phyloP scores from a whole-genome alignment of 257 asterid genomes.

The Striga asiatica region DNA sequence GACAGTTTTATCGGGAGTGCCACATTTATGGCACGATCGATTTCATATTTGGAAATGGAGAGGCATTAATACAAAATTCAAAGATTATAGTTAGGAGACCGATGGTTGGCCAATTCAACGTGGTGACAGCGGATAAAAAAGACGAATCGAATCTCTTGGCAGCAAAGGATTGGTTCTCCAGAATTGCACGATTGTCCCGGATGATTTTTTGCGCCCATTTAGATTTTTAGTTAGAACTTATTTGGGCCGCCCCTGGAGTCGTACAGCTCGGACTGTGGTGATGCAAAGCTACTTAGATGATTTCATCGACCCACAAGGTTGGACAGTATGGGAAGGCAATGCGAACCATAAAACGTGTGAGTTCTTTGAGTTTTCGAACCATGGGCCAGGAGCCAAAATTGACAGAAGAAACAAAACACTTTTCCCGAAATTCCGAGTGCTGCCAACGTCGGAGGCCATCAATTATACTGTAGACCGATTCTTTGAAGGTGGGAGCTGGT shows the following conservation, averaged over 20 bases:
- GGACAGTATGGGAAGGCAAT: too few species aligned
- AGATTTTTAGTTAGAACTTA: slow-evolving; percentile 26
- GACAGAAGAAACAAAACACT: too few species aligned
- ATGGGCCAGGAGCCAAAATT: too few species aligned
- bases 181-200: slow-evolving; percentile 53
- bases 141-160: neutral
- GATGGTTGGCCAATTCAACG: slow-evolving; percentile 28
- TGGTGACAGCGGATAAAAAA: slow-evolving; percentile 59
- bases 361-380: too few species aligned
- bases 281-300: too few species aligned
- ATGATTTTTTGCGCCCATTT: slow-evolving; percentile 7
- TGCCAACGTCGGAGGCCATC: too few species aligned
- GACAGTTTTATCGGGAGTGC: slow-evolving; percentile 63
- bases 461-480: too few species aligned
- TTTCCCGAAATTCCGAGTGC: too few species aligned
- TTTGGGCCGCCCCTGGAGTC: slow-evolving; percentile 58
- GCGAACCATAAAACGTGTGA: too few species aligned
- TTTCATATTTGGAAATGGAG: slow-evolving; percentile 66
- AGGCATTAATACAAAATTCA: slow-evolving; percentile 44
- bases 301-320: too few species aligned
- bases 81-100: slow-evolving; percentile 42
- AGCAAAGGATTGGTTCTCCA: slow-evolving; percentile 52
- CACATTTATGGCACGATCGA: slow-evolving; percentile 59
- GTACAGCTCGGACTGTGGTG: slow-evolving; percentile 25
- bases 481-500: too few species aligned